Evolutionary conservation across 192 early-diverging fungal species (phyloP), one percentile per base, ranked within the genome.

Genomic region (Podochytrium sp.): DNA sequence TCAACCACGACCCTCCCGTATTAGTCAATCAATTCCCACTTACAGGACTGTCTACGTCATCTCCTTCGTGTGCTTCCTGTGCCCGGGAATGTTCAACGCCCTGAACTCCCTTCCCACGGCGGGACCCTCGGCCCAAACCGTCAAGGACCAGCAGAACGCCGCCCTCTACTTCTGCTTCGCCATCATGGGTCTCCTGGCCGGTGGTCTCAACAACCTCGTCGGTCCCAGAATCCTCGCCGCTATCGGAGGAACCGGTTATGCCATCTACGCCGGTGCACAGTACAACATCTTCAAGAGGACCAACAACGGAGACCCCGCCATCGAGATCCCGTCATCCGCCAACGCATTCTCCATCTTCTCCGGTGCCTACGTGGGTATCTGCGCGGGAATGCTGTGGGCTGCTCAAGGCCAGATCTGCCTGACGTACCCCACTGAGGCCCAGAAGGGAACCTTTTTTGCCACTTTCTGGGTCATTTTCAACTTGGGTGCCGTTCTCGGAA

Each of bases 381-480:
- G 92, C 65, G 94, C 94, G 2, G 92, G 91, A 64, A 86, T 95
- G 69, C 78, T 92, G 61, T 76, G 75, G 75, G 62, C 75, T 41
- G 62, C 75, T 23, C 75, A 76, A 59, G 75, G 92, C 38, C 86
- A 90, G 78, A 92, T 95, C 69, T 92, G 93, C 89, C 84, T 92
- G 75, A 89, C 94, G 47, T 94, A 95, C 77, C 92, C 94, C 34
- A 78, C 78, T 20, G 93, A 94, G 74, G 73, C 87, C 20, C 83
- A 91, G 50, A 94, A 94, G 83, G 93, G 91, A 40, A 86, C 82
- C 65, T 92, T 83, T 76, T 92, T 95, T 51, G 88, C 88, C 16
- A 81, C 90, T 32, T 95, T 95, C 86, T 95, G 94, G 94, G 94
- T 88, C 67, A 90, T 94, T 55, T 95, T 94, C 84, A 92, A 92